phyloP scores from a whole-genome alignment of 2,329 filamentous ascomycete genomes.

The Calonectria honghensis region DNA sequence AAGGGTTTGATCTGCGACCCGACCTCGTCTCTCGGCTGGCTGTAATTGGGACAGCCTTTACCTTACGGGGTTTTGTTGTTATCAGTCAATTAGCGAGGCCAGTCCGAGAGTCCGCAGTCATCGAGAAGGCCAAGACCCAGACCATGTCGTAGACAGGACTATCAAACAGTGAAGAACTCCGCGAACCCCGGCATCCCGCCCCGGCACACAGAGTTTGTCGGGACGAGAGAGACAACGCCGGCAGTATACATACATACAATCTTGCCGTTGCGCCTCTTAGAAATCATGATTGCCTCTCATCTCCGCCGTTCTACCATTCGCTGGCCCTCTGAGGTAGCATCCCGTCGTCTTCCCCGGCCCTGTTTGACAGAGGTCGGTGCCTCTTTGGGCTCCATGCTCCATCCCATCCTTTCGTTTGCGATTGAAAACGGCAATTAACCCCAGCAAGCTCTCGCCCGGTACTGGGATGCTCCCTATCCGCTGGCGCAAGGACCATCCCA shows the following conservation, averaged over 20 bases:
- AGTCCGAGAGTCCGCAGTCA: background rate
- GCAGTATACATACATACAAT: constrained; percentile 19
- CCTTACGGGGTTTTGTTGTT: background rate
- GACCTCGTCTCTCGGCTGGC: constrained; percentile 42
- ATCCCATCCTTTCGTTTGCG: constrained; percentile 7
- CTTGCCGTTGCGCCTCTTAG: constrained; percentile 22
- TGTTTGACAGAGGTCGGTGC: background rate
- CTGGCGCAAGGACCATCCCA: constrained; percentile 32
- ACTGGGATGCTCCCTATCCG: constrained; percentile 15
- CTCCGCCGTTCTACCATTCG: constrained; percentile 7
- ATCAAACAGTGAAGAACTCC: constrained; percentile 28
- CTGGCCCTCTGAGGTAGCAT: constrained; percentile 15
- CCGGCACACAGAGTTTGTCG: constrained; percentile 26
- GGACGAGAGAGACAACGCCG: constrained; percentile 11
- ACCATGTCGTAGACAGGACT: constrained; percentile 22
- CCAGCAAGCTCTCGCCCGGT: constrained; percentile 31
- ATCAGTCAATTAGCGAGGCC: background rate
- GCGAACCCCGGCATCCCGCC: background rate
- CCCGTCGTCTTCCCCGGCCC: constrained; percentile 22
- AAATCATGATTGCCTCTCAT: constrained; percentile 11
- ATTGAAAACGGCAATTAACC: constrained; percentile 32
- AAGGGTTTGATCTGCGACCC: constrained; percentile 49
- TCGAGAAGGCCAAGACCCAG: constrained; percentile 1
- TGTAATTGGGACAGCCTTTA: constrained; percentile 27
- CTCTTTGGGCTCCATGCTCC: constrained; percentile 26